Conservation (phyloP, 352 stramenopile species). For the Pythium vanterpoolii region DNA sequence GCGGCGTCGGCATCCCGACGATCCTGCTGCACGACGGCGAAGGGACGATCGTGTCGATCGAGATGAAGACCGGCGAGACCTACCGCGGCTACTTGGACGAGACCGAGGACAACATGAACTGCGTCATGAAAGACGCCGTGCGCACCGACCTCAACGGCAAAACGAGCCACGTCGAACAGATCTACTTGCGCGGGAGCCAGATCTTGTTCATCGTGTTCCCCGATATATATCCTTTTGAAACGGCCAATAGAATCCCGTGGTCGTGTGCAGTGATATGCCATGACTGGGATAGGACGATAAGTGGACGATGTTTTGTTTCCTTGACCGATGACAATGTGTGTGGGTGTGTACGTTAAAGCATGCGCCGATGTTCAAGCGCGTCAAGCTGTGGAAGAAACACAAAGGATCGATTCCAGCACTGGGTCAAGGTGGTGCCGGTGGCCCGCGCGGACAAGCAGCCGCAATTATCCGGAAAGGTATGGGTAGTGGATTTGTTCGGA, state of each 20-base stretch:
- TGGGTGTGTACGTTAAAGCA: conserved; percentile 70
- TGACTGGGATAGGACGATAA: neutral
- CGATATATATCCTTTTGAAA: conserved; percentile 79
- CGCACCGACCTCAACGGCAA: conserved; percentile 81
- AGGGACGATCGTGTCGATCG: conserved; percentile 85
- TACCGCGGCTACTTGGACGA: conserved; percentile 85
- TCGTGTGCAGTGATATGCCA: neutral
- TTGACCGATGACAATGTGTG: conserved; percentile 26
- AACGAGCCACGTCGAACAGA: conserved; percentile 72
- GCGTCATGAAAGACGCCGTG: conserved; percentile 84
- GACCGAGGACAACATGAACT: conserved; percentile 91
- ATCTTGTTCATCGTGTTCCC: conserved; percentile 88
- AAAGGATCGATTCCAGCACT: conserved; percentile 71
- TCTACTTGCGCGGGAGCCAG: conserved; percentile 83
- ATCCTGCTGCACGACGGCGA: conserved; percentile 86
- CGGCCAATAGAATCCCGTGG: neutral
- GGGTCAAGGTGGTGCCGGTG: conserved; percentile 53
- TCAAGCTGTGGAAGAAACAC: conserved; percentile 89
- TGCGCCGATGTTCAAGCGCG: conserved; percentile 84
- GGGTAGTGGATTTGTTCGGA: neutral
- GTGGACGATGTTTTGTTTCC: conserved; percentile 10
- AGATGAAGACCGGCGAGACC: conserved; percentile 84
- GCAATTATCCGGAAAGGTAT: conserved; percentile 80
- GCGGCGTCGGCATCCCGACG: conserved; percentile 79
- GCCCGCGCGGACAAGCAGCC: conserved; percentile 65